A percentile compares a stretch with the other conserved stretches of the same genome.
Evolutionary conservation across 495 filamentous ascomycete genomes (phyloP).

Genomic region (Hyaloscypha finlandica): DNA sequence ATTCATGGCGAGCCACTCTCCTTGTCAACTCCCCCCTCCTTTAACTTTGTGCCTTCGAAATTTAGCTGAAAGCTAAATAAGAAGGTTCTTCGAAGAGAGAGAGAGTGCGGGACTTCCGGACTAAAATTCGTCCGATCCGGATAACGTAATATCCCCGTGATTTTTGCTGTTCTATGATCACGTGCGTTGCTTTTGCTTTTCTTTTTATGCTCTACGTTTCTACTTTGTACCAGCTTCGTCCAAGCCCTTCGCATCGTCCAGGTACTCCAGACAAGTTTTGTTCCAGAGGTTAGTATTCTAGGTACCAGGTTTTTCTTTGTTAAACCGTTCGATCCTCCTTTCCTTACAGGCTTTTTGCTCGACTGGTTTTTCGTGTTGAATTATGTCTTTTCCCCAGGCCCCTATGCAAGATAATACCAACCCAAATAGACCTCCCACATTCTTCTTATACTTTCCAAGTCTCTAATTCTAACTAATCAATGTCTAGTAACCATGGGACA

Average conservation of each 20-base stretch:
- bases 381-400: background rate
- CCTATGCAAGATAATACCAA: background rate
- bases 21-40: too few species aligned
- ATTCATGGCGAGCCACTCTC: too few species aligned
- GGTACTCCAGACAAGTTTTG: slow-evolving; percentile 1
- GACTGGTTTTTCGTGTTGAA: background rate
- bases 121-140: background rate
- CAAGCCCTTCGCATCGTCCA: background rate
- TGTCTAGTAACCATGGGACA: slow-evolving; percentile 4
- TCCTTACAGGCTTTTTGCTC: background rate
- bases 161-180: background rate
- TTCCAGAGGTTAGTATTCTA: background rate
- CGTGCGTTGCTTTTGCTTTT: background rate
- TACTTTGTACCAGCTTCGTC: slow-evolving; percentile 1
- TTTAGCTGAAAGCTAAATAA: background rate
- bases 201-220: background rate
- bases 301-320: background rate
- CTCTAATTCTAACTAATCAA: background rate
- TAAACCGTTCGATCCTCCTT: background rate
- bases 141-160: too few species aligned
- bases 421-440: background rate
- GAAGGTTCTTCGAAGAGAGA: too few species aligned
- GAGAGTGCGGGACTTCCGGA: background rate
- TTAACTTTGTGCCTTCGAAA: slow-evolving; percentile 1
- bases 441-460: background rate